phyloP scores from a whole-genome alignment of 176 grass and related monocot genomes.

The Miscanthus lutarioriparius region DNA sequence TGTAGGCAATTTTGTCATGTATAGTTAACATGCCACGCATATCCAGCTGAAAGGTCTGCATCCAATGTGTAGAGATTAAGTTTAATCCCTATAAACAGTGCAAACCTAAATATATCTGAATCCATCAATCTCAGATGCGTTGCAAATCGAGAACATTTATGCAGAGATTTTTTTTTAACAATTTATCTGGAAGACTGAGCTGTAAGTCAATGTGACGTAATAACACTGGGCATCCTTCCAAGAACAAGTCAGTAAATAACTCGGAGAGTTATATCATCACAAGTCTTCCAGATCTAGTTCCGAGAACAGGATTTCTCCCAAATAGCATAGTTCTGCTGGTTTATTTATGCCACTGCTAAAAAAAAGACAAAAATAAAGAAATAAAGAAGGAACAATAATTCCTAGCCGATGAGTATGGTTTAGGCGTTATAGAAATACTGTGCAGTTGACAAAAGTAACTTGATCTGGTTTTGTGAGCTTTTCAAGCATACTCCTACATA shows the following conservation, averaged over 20 bases:
- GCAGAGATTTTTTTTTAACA: too few species aligned
- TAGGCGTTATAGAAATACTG: background rate
- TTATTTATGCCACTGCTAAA: conserved; percentile 3
- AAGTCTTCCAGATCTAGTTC: background rate
- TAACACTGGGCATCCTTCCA: background rate
- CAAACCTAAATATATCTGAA: background rate
- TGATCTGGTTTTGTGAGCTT: conserved; percentile 8
- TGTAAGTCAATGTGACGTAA: background rate
- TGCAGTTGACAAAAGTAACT: background rate
- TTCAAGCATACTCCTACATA: background rate
- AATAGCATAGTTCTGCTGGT: background rate
- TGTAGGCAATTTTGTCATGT: background rate
- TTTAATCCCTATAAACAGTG: background rate
- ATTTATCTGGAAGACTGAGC: background rate
- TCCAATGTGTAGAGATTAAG: background rate
- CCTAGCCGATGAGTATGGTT: background rate
- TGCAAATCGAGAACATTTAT: background rate
- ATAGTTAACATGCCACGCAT: background rate
- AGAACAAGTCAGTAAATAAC: background rate
- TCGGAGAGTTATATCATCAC: background rate
- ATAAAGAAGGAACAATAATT: background rate
- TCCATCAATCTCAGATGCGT: background rate
- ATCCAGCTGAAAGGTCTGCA: background rate
- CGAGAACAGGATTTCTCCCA: background rate
- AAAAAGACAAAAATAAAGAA: background rate